Conservation (phyloP, 2,329 filamentous ascomycete genomes). For the Hypomyces perniciosus region DNA sequence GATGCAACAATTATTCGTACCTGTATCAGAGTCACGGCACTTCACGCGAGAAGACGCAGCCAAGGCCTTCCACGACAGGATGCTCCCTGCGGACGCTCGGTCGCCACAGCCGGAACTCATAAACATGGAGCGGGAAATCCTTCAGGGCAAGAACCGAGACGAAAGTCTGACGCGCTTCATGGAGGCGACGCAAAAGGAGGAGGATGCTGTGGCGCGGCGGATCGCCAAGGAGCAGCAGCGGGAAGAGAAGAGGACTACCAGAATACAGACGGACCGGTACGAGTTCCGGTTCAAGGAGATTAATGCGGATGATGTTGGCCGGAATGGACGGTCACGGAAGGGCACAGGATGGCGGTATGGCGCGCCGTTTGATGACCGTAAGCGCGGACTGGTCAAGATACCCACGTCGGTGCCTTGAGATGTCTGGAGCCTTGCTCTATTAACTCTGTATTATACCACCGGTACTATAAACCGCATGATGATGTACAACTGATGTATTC, state of each 20-base stretch:
- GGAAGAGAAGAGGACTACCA: conserved; percentile 36
- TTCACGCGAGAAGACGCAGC: conserved; percentile 62
- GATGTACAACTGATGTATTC: not conserved
- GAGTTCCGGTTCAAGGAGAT: conserved; percentile 59
- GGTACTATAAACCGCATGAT: not conserved
- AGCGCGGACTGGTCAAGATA: conserved; percentile 61
- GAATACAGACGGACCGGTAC: conserved; percentile 46
- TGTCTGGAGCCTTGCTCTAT: too few species aligned
- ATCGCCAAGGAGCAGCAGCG: conserved; percentile 28
- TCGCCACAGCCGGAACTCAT: conserved; percentile 59
- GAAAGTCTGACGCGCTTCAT: conserved; percentile 38
- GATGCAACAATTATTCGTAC: conserved; percentile 59
- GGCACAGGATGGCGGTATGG: conserved; percentile 60
- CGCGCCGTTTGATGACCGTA: conserved; percentile 55
- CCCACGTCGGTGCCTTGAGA: conserved; percentile 52
- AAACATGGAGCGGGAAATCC: conserved; percentile 44
- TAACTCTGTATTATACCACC: not conserved
- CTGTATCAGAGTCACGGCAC: conserved; percentile 55
- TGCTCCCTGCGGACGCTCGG: conserved; percentile 55
- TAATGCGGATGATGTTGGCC: conserved; percentile 51
- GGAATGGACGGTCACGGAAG: conserved; percentile 43
- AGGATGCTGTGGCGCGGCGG: conserved; percentile 32
- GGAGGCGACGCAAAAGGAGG: conserved; percentile 37
- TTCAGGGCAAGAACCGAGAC: conserved; percentile 28
- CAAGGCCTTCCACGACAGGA: conserved; percentile 53